Conservation (phyloP, 148 eudicot species). For the Fagopyrum tataricum region DNA sequence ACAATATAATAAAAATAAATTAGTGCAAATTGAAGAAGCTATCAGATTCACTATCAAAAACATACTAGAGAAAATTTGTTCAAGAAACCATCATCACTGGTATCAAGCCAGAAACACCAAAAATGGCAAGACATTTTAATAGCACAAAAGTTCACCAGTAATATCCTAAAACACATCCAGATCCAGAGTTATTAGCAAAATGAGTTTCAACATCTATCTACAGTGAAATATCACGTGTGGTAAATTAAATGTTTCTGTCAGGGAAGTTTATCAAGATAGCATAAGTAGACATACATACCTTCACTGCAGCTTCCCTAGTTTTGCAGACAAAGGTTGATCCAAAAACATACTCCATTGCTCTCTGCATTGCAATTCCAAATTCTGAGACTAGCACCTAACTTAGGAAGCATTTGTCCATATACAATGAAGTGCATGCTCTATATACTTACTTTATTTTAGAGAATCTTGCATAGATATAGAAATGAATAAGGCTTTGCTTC, state of each 20-base stretch:
- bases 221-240: not conserved
- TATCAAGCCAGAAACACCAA: no score
- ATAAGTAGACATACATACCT: slow-evolving; percentile 47
- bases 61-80: not conserved
- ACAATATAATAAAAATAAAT: not conserved
- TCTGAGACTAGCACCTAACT: slow-evolving; percentile 3
- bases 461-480: no score
- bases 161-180: not conserved
- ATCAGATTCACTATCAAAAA: not conserved
- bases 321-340: slow-evolving; percentile 97
- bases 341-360: slow-evolving; percentile 95
- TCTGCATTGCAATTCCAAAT: slow-evolving; percentile 33
- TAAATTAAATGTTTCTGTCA: not conserved
- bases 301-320: slow-evolving; percentile 74
- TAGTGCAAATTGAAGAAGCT: not conserved
- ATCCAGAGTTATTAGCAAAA: not conserved
- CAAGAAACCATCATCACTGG: no score
- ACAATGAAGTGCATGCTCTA: not conserved
- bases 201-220: not conserved
- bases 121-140: no score
- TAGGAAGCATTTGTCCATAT: not conserved
- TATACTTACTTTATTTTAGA: not conserved
- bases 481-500: no score
- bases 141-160: not conserved
- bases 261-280: not conserved